Percentiles rank a stretch among this genome's conserved stretches.
Evolutionary conservation across 805 yeast species (phyloP).

Genomic region (Metschnikowia reukaufii): DNA sequence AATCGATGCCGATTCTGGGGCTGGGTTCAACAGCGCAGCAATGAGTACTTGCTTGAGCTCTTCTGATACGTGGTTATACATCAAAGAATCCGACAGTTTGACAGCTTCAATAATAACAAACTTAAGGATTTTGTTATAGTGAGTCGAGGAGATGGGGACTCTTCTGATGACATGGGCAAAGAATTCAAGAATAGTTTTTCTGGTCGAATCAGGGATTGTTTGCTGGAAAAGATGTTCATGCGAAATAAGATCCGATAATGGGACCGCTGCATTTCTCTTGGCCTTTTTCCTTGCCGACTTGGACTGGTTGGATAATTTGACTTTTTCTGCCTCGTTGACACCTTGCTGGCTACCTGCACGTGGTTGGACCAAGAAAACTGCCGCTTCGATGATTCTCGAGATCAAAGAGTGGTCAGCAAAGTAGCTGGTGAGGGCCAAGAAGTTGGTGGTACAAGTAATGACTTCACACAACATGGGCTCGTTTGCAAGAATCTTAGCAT

Average conservation of each 20-base stretch:
- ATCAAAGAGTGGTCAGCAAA: conserved; percentile 52
- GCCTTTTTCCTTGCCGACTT: conserved; percentile 35
- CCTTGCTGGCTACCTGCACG: conserved; percentile 18
- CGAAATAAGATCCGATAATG: conserved; percentile 67
- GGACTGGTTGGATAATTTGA: conserved; percentile 13
- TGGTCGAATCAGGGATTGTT: conserved; percentile 40
- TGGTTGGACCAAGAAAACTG: conserved; percentile 45
- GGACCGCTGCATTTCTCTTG: conserved; percentile 42
- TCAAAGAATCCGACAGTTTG: conserved; percentile 25
- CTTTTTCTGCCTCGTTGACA: conserved; percentile 3
- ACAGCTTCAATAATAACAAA: conserved; percentile 38
- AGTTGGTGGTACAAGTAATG: conserved; percentile 27
- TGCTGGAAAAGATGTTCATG: conserved; percentile 57
- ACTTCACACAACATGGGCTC: conserved; percentile 43
- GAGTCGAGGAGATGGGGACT: conserved; percentile 58
- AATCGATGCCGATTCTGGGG: conserved; percentile 59
- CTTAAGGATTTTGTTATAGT: conserved; percentile 55
- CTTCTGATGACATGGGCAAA: conserved; percentile 48
- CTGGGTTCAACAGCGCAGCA: conserved; percentile 67
- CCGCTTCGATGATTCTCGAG: conserved; percentile 57
- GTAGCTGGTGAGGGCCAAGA: conserved; percentile 35
- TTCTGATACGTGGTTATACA: conserved; percentile 25
- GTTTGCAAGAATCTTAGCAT: conserved; percentile 33
- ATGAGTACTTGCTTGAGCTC: conserved; percentile 44
- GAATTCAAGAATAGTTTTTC: conserved; percentile 42